Evolutionary conservation across 192 early-diverging fungal genomes (phyloP), one percentile per base, ranked within the genome.

Genomic region (Backusella luteola): DNA sequence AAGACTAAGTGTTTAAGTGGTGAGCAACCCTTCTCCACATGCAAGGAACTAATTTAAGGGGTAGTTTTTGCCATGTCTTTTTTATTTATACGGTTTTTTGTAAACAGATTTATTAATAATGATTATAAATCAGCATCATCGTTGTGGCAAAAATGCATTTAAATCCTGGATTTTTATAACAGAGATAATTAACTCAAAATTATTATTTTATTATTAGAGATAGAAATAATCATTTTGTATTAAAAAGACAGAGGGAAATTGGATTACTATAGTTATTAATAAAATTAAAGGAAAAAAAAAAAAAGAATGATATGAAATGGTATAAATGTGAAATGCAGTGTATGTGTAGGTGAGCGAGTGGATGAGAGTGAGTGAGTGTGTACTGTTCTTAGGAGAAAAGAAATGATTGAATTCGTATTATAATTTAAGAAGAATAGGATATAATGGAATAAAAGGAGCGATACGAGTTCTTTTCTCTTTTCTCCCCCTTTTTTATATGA

Each of bases 381-480:
- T 56, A 23, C 6, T 56, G 26, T 56, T 56, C 29, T 63, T 26
- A 59, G 56, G 56, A 59, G 56, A 59, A 8, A 59, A 59, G 21
- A 3, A 59, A 26, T 59, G 23, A 59, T 29, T 59, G 23, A 59
- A 59, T 26, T 59, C 56, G 56, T 26, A 26, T 59, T 59, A 2
- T 59, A 7, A 12, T 12, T 59, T 59, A 59, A 63, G 56, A 63
- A 63, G 21, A 63, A 9, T 29, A 63, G 56, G 56, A 63, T 63
- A 29, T 63, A 23, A 63, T 63, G 26, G 56, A 63, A 63, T 63
- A 63, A 63, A 63, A 63, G 56, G 56, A 63, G 56, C 53, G 11
- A 9, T 26, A 63, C 56, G 23, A 29, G 4, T 29, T 63, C n/a
- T 63, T 63, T 63, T 3, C 29, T 3, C 2, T 26, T 63, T 29